Base-by-base conservation (phyloP, 345 rosid species). In the Microthlaspi erraticum region DNA sequence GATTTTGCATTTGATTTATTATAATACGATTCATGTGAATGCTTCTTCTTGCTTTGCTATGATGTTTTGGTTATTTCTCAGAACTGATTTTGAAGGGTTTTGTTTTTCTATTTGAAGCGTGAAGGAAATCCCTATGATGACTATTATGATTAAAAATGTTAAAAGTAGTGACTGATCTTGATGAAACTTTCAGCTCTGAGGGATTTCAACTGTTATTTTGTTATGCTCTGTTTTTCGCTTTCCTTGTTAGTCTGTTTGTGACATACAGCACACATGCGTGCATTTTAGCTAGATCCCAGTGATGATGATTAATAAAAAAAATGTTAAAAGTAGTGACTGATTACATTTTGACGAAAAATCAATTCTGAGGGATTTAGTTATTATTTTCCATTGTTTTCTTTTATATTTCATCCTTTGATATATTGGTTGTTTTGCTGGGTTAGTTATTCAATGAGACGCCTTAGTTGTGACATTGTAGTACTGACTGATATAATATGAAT, bases 241-340 rank as follows among this genome's bases (percentile, higher is more conserved):
- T 37, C 10, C 41, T 37, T 9, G 41, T 37, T 37, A 9, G 3
- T 10, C 12, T 18, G 46, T 38, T 18, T 2, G 26, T 9, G 10
- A 10, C 37, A 5, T 57, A n/a, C n/a, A n/a, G n/a, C 50, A 4
- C 4, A 39, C 2, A 12, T 39, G 1, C 39, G 48, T 38, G 12
- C 12, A 23, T 48, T 39, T 45, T 59, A 59, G 64, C 3, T 59
- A 36, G 13, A 59, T 64, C 61, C 61, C 71, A 6, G 2, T 66
- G 71, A 66, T 53, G 71, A 53, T 52, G 53, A 43, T 2, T 44
- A 61, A 44, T 12, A 4, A 12, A 9, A 64, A 62, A 66, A 66
- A 52, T 66, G 71, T 66, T 66, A 66, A 66, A 66, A 66, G 61
- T 66, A 66, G 71, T 66, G 71, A 41, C 71, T 66, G 71, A 66